Evolutionary conservation across 306 rosid genomes (phyloP), one percentile per base, ranked within the genome.

Genomic region (Vigna trinervia): DNA sequence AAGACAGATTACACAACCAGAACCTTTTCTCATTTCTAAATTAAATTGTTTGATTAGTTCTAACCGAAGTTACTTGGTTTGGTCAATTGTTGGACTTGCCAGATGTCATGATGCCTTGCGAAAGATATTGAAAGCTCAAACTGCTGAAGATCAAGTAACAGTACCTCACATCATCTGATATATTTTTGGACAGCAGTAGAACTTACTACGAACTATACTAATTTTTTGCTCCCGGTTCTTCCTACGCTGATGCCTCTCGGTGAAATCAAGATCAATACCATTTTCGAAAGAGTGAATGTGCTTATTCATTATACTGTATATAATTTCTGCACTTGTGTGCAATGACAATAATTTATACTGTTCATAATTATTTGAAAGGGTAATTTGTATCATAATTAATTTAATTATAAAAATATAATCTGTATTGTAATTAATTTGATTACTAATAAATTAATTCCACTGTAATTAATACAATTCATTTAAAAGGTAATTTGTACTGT

Each of bases 101-200:
- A 90, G 94, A 86, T 90, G 94, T 74, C 89, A 86, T 62, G 43
- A 63, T 71, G 94, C 94, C 58, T 72, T 90, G 83, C 69, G 85
- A 74, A 88, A 72, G 54, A 59, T 88, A 82, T n/a, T 86, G 86
- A 80, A 78, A 74, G 86, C 77, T 83, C 83, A 13, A 61, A 54
- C 72, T 54, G 74, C 81, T 54, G 48, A 74, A 76, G 81, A 38
- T 75, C 60, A 64, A 53, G 53, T 22, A 70, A 68, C 54, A 65
- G 86, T 70, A 77, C 51, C 84, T 56, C 47, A 14, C 56, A n/a
- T 79, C 30, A 81, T 74, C 56, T 87, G 73, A 84, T 34, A 70
- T 46, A 60, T 73, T 51, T 52, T 46, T 70, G 53, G 58, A 63
- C 60, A 30, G 74, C 48, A 45, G 69, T 56, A 45, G 56, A 64